Conservation (phyloP, 108 stramenopile species). For the Skeletonema costatum region DNA sequence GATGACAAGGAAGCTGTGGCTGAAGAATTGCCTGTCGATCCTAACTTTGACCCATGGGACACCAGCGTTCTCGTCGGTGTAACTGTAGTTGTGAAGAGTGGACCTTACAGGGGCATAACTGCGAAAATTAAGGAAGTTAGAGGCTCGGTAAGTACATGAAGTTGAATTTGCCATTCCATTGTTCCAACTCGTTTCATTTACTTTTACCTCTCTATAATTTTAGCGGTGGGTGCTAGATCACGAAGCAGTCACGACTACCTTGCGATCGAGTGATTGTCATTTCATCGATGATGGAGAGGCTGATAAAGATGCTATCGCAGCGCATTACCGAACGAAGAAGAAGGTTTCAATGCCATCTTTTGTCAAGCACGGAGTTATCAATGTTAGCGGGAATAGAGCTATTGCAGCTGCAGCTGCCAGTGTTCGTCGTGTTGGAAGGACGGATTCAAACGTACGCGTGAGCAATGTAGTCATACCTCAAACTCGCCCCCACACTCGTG, state of each 20-base stretch:
- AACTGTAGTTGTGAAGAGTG: not conserved
- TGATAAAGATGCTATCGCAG: not conserved
- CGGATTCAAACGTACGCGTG: slow-evolving; percentile 30
- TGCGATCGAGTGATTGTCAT: not conserved
- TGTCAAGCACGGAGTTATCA: not conserved
- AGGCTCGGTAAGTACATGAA: not conserved
- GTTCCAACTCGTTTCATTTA: not conserved
- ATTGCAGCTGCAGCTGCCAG: not conserved
- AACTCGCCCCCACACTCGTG: slow-evolving; percentile 15
- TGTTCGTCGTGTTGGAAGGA: slow-evolving; percentile 29
- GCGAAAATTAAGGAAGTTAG: not conserved
- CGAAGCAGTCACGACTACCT: not conserved
- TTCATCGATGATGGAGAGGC: not conserved
- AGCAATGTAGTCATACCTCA: slow-evolving; percentile 33
- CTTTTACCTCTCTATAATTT: not conserved
- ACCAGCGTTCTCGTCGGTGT: not conserved
- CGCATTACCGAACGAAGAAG: not conserved
- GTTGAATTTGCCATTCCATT: not conserved
- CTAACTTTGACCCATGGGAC: not conserved
- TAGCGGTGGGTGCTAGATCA: not conserved
- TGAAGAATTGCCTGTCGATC: not conserved
- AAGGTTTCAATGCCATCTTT: not conserved
- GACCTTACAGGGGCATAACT: not conserved
- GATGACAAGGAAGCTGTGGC: not conserved
- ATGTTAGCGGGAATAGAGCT: not conserved